Percentiles rank a stretch among this genome's conserved stretches.
These are phyloP conservation scores for Aeschynomene evenia DNA, from an alignment of 306 rosid species.

Conservation along the genomic window DNA sequence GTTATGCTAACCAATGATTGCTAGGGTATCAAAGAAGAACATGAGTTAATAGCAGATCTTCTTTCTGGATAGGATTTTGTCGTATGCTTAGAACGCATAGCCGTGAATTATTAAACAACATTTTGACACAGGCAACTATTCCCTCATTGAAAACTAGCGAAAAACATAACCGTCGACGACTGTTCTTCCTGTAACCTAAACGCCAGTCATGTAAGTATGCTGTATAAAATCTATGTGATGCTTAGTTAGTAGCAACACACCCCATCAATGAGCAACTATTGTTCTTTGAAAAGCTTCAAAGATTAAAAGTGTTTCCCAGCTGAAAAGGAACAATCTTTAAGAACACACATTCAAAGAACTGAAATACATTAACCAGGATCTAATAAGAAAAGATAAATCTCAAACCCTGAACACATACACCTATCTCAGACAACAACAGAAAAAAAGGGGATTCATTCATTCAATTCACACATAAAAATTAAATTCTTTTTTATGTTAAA, in stretches of 20 bases:
- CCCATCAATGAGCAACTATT: not conserved
- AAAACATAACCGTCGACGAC: not conserved
- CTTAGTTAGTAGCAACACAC: not conserved
- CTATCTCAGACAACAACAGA: constrained; percentile 3
- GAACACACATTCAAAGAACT: constrained; percentile 7
- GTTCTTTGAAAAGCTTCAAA: not conserved
- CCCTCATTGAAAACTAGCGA: not conserved
- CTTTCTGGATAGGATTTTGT: not conserved
- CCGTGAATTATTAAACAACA: not conserved
- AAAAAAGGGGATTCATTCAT: not conserved
- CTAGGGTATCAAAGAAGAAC: constrained; percentile 11
- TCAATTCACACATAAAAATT: not conserved
- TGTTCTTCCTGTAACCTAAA: not conserved
- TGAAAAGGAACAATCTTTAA: not conserved
- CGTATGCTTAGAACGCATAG: not conserved
- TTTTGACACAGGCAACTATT: not conserved
- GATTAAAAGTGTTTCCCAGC: not conserved
- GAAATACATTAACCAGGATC: constrained; percentile 17
- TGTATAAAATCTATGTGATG: not conserved
- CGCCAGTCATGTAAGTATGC: not conserved
- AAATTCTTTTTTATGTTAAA: not conserved
- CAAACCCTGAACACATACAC: not conserved
- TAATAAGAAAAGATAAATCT: not conserved
- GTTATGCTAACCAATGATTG: constrained; percentile 22
- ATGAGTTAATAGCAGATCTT: not conserved